Conservation (phyloP, 2,329 filamentous ascomycete species). For the Graphilbum ipis-grandicollis region DNA sequence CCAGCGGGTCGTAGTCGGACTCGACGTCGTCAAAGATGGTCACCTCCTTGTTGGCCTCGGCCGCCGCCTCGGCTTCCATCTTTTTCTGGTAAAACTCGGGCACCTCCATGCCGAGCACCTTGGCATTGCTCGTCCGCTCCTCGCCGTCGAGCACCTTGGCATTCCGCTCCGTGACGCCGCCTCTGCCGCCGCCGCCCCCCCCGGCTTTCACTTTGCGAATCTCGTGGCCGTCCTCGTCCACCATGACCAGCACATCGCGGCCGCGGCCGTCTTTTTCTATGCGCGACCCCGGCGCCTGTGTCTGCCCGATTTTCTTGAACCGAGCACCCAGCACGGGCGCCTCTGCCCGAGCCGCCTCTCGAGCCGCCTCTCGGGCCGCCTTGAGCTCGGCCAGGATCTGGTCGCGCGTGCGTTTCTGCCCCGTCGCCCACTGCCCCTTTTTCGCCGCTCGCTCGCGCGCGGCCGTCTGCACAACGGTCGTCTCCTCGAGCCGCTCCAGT, state of each 20-base stretch:
- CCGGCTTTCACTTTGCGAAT: conserved; percentile 51
- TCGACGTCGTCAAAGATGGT: conserved; percentile 51
- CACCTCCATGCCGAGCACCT: conserved; percentile 48
- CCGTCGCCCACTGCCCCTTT: conserved; percentile 41
- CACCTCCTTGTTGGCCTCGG: conserved; percentile 36
- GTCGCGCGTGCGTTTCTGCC: conserved; percentile 41
- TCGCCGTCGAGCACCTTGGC: too few species aligned
- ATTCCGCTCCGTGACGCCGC: conserved; percentile 15
- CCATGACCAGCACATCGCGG: conserved; percentile 45
- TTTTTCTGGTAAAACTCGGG: conserved; percentile 37
- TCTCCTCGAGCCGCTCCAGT: conserved; percentile 40
- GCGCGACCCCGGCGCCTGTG: conserved; percentile 33
- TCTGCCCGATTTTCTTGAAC: conserved; percentile 48
- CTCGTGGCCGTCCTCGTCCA: conserved; percentile 49
- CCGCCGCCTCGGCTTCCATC: conserved; percentile 25
- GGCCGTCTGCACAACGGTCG: conserved; percentile 34
- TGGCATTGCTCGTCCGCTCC: conserved; percentile 21
- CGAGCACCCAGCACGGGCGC: conserved; percentile 36
- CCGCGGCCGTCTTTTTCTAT: conserved; percentile 45
- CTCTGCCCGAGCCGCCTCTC: conserved; percentile 25
- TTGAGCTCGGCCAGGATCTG: conserved; percentile 53
- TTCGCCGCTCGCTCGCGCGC: conserved; percentile 35
- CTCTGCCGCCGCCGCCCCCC: conserved; percentile 32
- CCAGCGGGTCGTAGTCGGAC: conserved; percentile 51
- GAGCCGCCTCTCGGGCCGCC: conserved; percentile 37